A percentile compares a stretch with the other conserved stretches of the same genome.
phyloP scores from a whole-genome alignment of 2,329 filamentous ascomycete genomes.

The Talaromyces sp. region DNA sequence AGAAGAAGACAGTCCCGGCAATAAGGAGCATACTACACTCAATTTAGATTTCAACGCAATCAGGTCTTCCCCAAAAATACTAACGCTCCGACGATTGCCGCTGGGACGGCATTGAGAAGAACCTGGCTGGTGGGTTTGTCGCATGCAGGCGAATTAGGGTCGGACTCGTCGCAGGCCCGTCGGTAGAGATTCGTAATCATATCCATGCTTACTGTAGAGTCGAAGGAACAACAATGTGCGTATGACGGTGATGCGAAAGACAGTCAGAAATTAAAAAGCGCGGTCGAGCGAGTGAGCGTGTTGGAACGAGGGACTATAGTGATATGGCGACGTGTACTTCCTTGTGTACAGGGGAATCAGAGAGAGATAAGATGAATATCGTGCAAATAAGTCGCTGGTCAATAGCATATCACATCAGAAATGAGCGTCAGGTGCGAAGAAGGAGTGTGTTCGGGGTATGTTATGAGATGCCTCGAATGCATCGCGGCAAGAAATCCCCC shows the following conservation, averaged over 20 bases:
- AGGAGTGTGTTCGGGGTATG: background rate
- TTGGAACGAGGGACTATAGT: background rate
- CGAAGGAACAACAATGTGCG: background rate
- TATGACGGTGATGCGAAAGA: background rate
- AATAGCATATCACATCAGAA: background rate
- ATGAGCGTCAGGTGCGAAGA: background rate
- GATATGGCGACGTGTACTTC: background rate
- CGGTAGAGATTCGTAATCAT: constrained; percentile 9
- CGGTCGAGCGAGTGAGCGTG: background rate
- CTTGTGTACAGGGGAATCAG: background rate
- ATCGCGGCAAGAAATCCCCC: background rate
- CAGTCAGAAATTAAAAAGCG: background rate
- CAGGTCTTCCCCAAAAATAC: background rate
- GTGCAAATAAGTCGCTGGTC: background rate
- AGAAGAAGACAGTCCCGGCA: constrained; percentile 5
- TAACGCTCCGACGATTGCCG: constrained; percentile 15
- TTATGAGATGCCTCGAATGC: background rate
- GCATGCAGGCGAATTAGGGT: constrained; percentile 13
- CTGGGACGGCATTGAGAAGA: constrained; percentile 17
- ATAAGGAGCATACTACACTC: constrained; percentile 14
- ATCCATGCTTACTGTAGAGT: constrained; percentile 7
- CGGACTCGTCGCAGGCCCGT: constrained; percentile 14
- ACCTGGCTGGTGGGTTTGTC: constrained; percentile 17
- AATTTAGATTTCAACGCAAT: background rate
- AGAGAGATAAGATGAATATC: background rate